Percentiles rank a stretch among this genome's conserved stretches.
These are phyloP conservation scores for Albifimbria verrucaria DNA, from an alignment of 2,329 filamentous ascomycete species.

Conservation along the genomic window DNA sequence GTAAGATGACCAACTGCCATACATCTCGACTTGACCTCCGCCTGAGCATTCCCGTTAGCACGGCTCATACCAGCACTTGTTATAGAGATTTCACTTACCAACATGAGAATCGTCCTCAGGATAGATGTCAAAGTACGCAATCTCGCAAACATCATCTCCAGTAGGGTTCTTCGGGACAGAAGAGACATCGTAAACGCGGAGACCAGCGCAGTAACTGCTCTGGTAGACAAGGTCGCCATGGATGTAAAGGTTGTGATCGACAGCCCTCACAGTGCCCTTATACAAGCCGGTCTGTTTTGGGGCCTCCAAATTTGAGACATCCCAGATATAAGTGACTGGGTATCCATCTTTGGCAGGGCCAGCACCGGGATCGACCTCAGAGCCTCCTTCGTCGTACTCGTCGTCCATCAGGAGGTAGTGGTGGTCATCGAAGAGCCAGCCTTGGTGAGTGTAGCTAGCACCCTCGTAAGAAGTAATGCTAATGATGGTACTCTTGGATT, in stretches of 20 bases:
- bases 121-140: constrained; percentile 44
- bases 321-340: background rate
- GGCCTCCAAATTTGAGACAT: constrained; percentile 10
- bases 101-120: constrained; percentile 39
- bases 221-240: constrained; percentile 39
- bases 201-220: constrained; percentile 45
- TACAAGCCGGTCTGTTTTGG: constrained; percentile 45
- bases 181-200: constrained; percentile 33
- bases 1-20: constrained; percentile 1
- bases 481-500: constrained; percentile 39
- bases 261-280: constrained; percentile 35
- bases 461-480: constrained; percentile 51
- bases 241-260: constrained; percentile 47
- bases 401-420: constrained; percentile 46
- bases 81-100: no score
- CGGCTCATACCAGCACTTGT: no score
- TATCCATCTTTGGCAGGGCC: constrained; percentile 1
- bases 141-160: constrained; percentile 35
- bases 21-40: background rate
- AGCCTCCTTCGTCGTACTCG: constrained; percentile 45
- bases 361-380: constrained; percentile 17
- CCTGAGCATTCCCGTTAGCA: no score
- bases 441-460: constrained; percentile 53
- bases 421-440: constrained; percentile 44
- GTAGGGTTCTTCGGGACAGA: constrained; percentile 31